These are phyloP conservation scores for Debaryomyces coudertii DNA, from an alignment of 1,139 yeast species.

Conservation along the genomic window DNA sequence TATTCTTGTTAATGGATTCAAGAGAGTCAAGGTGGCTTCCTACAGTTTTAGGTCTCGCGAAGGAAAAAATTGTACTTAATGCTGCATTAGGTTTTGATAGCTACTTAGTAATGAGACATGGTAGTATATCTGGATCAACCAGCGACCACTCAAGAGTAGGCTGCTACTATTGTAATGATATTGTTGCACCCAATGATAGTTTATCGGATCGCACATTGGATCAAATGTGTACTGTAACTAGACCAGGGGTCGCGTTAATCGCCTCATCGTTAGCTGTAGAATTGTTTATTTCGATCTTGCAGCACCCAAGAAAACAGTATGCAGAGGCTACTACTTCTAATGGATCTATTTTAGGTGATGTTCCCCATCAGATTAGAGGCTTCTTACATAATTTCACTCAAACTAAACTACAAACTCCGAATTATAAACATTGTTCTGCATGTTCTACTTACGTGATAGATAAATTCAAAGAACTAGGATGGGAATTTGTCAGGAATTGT, in stretches of 20 bases:
- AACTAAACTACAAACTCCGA: constrained; percentile 67
- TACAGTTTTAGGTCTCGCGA: constrained; percentile 71
- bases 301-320: constrained; percentile 51
- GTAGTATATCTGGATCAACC: constrained; percentile 34
- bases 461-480: constrained; percentile 56
- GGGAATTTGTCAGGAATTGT: constrained; percentile 80
- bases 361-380: constrained; percentile 92
- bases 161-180: constrained; percentile 94
- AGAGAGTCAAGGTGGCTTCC: constrained; percentile 97
- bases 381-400: constrained; percentile 69
- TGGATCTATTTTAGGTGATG: constrained; percentile 54
- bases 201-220: constrained; percentile 83
- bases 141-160: constrained; percentile 57
- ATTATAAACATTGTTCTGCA: constrained; percentile 80
- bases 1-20: constrained; percentile 87
- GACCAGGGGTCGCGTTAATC: constrained; percentile 92
- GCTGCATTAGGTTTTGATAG: constrained; percentile 96
- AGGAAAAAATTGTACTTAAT: constrained; percentile 74
- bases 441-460: constrained; percentile 66
- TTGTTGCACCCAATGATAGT: constrained; percentile 90
- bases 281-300: constrained; percentile 71
- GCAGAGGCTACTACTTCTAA: constrained; percentile 49
- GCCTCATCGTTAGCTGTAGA: constrained; percentile 92
- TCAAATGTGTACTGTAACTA: constrained; percentile 97
- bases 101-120: constrained; percentile 92